phyloP scores from a whole-genome alignment of 129 eudicot genomes.

The Glebionis coronaria region DNA sequence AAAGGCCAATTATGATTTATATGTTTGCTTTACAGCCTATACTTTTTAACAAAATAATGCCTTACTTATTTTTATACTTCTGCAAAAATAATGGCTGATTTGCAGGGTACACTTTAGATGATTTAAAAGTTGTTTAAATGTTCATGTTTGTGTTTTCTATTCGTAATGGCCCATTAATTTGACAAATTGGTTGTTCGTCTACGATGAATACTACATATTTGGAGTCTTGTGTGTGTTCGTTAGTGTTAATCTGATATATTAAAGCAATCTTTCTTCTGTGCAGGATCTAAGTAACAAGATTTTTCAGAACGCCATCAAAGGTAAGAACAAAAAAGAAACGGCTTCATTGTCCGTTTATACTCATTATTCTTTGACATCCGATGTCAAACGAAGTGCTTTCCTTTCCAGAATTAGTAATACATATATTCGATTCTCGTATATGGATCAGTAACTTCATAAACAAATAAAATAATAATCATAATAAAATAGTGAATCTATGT shows the following conservation, averaged over 20 bases:
- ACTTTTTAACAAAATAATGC: background rate
- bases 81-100: constrained; percentile 11
- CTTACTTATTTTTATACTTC: background rate
- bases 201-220: constrained; percentile 12
- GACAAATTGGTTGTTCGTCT: constrained; percentile 17
- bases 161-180: constrained; percentile 3
- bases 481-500: background rate
- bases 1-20: background rate
- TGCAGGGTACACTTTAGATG: background rate
- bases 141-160: constrained; percentile 12
- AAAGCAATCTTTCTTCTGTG: constrained; percentile 24
- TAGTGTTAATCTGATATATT: background rate
- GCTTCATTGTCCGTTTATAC: background rate
- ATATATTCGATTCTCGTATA: background rate
- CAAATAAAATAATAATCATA: constrained; percentile 4
- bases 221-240: constrained; percentile 17
- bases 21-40: background rate
- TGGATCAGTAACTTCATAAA: background rate
- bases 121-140: constrained; percentile 1
- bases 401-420: background rate
- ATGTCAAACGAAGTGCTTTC: constrained; percentile 10
- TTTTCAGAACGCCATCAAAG: constrained; percentile 73
- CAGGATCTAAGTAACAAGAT: constrained; percentile 74
- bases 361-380: constrained; percentile 10
- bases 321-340: constrained; percentile 30